Percentiles rank a stretch among this genome's conserved stretches.
These are phyloP conservation scores for Diatrype stigma DNA, from an alignment of 2,329 filamentous ascomycete genomes.

Conservation along the genomic window DNA sequence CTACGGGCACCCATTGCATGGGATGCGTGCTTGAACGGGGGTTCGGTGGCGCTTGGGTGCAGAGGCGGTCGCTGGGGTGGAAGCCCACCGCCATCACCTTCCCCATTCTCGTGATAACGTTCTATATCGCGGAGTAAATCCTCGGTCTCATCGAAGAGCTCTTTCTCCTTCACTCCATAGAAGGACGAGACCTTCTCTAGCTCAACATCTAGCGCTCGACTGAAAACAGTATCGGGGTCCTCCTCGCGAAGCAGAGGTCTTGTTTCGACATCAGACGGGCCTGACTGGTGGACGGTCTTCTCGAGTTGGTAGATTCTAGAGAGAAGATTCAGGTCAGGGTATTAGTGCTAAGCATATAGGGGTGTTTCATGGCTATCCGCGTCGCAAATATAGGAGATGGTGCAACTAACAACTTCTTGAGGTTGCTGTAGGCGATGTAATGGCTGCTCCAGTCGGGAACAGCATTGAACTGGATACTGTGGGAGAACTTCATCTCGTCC, in stretches of 20 bases:
- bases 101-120: slow-evolving; percentile 58
- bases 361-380: neutral
- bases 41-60: slow-evolving; percentile 24
- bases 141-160: slow-evolving; percentile 77
- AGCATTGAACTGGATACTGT: slow-evolving; percentile 98
- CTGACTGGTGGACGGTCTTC: slow-evolving; percentile 68
- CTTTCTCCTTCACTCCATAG: slow-evolving; percentile 82
- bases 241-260: slow-evolving; percentile 72
- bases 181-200: slow-evolving; percentile 93
- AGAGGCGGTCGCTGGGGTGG: slow-evolving; percentile 21
- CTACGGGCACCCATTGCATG: slow-evolving; percentile 23
- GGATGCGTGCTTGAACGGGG: slow-evolving; percentile 34
- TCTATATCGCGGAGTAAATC: slow-evolving; percentile 72
- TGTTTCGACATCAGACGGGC: slow-evolving; percentile 69
- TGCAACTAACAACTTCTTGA: slow-evolving; percentile 87
- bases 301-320: slow-evolving; percentile 89
- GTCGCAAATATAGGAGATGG: neutral
- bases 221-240: slow-evolving; percentile 79
- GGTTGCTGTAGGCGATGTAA: slow-evolving; percentile 97
- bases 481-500: slow-evolving; percentile 99
- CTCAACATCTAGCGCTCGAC: slow-evolving; percentile 77
- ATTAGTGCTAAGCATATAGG: neutral
- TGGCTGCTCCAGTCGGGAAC: slow-evolving; percentile 99
- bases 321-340: neutral
- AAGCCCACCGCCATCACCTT: slow-evolving; percentile 37